Conservation (phyloP, 805 yeast genomes). For the Monosporozyma siamensis region DNA sequence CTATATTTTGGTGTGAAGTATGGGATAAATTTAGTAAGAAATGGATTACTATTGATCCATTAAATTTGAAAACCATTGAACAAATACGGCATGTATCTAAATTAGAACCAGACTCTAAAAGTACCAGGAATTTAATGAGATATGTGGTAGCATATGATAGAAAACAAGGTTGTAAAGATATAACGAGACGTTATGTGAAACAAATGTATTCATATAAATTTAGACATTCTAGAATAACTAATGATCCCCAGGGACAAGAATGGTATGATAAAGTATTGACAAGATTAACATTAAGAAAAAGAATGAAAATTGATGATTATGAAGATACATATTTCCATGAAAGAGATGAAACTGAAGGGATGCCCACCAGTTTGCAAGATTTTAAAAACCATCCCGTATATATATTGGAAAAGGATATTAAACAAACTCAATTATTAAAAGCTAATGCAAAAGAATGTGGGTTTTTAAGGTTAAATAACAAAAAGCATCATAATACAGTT, state of each 20-base stretch:
- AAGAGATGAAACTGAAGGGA: conserved; percentile 65
- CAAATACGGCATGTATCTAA: conserved; percentile 45
- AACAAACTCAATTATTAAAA: conserved; percentile 59
- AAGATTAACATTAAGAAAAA: conserved; percentile 20
- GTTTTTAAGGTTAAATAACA: conserved; percentile 40
- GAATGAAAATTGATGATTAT: conserved; percentile 29
- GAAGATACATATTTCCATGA: conserved; percentile 30
- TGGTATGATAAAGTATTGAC: conserved; percentile 50
- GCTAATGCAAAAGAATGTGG: conserved; percentile 64
- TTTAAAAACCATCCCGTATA: conserved; percentile 82
- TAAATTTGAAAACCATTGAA: conserved; percentile 55
- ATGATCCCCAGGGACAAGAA: conserved; percentile 41
- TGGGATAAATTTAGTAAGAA: conserved; percentile 66
- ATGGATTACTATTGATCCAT: conserved; percentile 86
- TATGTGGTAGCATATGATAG: conserved; percentile 75
- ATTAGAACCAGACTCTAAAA: conserved; percentile 51
- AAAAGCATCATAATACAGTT: conserved; percentile 28
- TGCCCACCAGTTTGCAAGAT: conserved; percentile 77
- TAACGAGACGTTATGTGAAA: conserved; percentile 69
- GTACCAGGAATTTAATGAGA: conserved; percentile 41
- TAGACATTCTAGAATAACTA: conserved; percentile 60
- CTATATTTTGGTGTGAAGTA: conserved; percentile 89
- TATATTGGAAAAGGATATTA: conserved; percentile 67
- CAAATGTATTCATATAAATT: conserved; percentile 63
- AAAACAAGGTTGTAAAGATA: conserved; percentile 59